Conservation (phyloP, 495 filamentous ascomycete genomes). For the Talaromyces borbonicus region DNA sequence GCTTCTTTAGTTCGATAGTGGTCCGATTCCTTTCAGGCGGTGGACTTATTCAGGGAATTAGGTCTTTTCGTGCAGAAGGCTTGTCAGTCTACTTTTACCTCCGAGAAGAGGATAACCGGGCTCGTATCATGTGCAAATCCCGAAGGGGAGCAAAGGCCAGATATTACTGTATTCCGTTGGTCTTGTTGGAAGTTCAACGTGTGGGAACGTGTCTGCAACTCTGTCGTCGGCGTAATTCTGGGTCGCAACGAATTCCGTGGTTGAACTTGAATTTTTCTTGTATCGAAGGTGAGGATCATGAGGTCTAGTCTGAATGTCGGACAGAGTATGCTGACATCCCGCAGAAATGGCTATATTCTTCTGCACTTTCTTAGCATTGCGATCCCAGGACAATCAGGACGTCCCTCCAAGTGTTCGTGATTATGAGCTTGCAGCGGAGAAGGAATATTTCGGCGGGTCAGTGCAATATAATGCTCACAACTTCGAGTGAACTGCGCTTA, state of each 20-base stretch:
- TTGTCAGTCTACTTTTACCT: slow-evolving; percentile 48
- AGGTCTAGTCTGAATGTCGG: no score
- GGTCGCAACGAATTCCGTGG: slow-evolving; percentile 41
- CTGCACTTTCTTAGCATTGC: slow-evolving; percentile 64
- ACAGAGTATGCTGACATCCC: no score
- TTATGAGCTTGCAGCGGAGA: slow-evolving; percentile 52
- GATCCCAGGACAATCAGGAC: slow-evolving; percentile 52
- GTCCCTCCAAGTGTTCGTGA: slow-evolving; percentile 45
- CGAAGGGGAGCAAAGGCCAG: slow-evolving; percentile 28
- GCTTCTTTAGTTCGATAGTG: slow-evolving; percentile 8
- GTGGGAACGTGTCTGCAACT: slow-evolving; percentile 44
- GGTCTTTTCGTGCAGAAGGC: slow-evolving; percentile 24
- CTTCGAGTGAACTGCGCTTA: background rate
- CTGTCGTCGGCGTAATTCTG: slow-evolving; percentile 35
- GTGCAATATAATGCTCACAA: slow-evolving; percentile 8
- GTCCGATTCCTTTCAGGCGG: background rate
- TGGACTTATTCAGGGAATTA: slow-evolving; percentile 8
- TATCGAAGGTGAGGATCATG: slow-evolving; percentile 48
- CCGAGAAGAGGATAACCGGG: slow-evolving; percentile 41
- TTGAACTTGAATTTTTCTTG: slow-evolving; percentile 46
- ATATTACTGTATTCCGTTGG: slow-evolving; percentile 41
- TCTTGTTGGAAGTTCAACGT: slow-evolving; percentile 44
- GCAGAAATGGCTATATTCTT: slow-evolving; percentile 72
- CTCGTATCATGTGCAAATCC: slow-evolving; percentile 47
- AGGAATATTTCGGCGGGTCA: slow-evolving; percentile 61